Evolutionary conservation across 2,329 filamentous ascomycete genomes (phyloP).

Genomic region (Cryphonectria parasitica): DNA sequence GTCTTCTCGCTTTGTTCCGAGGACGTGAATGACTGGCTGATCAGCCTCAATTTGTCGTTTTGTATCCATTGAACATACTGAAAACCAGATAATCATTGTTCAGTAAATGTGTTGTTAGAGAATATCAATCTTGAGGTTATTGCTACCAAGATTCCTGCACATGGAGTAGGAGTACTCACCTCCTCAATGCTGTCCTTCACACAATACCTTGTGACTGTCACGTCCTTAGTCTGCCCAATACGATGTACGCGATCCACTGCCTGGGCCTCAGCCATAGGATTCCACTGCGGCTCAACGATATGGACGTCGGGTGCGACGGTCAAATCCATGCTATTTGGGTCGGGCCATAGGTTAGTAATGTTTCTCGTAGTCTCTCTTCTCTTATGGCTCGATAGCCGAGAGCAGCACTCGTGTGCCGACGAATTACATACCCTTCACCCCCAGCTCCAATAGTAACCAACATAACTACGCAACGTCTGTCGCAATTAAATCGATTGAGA

Average conservation of each 20-base stretch:
- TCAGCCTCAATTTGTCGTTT: slow-evolving; percentile 8
- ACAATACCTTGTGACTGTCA: slow-evolving; percentile 22
- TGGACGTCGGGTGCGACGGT: slow-evolving; percentile 21
- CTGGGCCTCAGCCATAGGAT: slow-evolving; percentile 24
- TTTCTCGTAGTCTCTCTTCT: neutral
- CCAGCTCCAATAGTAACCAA: slow-evolving; percentile 20
- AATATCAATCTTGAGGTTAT: neutral
- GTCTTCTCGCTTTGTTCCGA: slow-evolving; percentile 15
- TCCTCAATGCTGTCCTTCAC: slow-evolving; percentile 21
- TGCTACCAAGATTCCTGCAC: neutral
- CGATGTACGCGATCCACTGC: slow-evolving; percentile 26
- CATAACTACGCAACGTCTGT: slow-evolving; percentile 19
- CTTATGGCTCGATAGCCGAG: neutral
- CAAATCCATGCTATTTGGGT: slow-evolving; percentile 18
- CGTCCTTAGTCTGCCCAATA: slow-evolving; percentile 22
- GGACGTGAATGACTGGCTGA: slow-evolving; percentile 10
- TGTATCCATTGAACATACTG: slow-evolving; percentile 19
- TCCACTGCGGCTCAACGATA: slow-evolving; percentile 23
- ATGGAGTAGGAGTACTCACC: slow-evolving; percentile 5
- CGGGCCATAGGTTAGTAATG: neutral
- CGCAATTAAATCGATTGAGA: slow-evolving; percentile 19
- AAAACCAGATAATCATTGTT: neutral
- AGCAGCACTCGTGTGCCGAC: neutral
- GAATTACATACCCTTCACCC: slow-evolving; percentile 20
- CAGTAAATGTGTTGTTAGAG: neutral